These are phyloP conservation scores for Naumovozyma dairenensis DNA, from an alignment of 805 yeast species.

Conservation along the genomic window DNA sequence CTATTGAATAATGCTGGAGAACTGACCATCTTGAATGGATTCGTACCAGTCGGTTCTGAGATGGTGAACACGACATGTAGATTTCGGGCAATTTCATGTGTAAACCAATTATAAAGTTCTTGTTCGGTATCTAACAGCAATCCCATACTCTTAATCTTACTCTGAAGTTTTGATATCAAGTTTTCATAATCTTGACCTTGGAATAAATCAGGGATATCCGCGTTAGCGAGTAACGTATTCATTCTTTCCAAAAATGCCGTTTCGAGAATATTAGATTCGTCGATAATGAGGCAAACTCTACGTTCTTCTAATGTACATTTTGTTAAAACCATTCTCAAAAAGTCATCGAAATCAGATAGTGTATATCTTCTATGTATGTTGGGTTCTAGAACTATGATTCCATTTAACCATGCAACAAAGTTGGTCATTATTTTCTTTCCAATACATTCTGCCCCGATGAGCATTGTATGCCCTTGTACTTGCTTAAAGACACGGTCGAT, in stretches of 20 bases:
- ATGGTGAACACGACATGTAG: constrained; percentile 78
- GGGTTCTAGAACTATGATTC: constrained; percentile 51
- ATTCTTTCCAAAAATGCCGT: constrained; percentile 79
- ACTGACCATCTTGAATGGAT: constrained; percentile 41
- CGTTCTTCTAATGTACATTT: constrained; percentile 47
- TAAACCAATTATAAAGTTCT: constrained; percentile 70
- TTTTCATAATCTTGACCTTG: constrained; percentile 56
- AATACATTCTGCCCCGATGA: constrained; percentile 74
- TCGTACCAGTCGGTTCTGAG: constrained; percentile 36
- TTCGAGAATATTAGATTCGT: constrained; percentile 69
- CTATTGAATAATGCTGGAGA: constrained; percentile 88
- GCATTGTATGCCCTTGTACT: constrained; percentile 81
- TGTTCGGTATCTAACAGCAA: constrained; percentile 53
- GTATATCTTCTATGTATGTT: constrained; percentile 45
- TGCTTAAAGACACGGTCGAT: constrained; percentile 76
- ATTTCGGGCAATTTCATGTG: constrained; percentile 52
- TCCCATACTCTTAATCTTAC: constrained; percentile 51
- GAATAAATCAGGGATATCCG: constrained; percentile 85
- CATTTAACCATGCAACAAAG: constrained; percentile 90
- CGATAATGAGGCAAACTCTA: constrained; percentile 60
- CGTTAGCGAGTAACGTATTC: constrained; percentile 88
- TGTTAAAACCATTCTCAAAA: constrained; percentile 45
- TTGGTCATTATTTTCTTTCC: constrained; percentile 70
- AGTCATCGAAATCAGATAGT: constrained; percentile 55
- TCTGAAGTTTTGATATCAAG: constrained; percentile 46